Conservation (phyloP, 441 rosid species). For the Adansonia gregorii region DNA sequence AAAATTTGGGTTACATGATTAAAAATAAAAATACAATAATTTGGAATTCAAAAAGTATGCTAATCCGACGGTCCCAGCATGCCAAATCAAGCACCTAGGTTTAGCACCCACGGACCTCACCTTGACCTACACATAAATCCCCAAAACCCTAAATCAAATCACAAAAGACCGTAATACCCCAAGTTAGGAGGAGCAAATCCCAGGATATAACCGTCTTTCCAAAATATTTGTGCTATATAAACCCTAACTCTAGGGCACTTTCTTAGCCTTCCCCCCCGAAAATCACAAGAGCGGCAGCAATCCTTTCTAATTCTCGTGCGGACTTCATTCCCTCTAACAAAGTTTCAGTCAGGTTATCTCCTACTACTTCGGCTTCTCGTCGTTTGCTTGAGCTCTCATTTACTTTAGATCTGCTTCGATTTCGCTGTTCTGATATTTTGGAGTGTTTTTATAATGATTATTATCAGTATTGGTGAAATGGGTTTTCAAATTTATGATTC, state of each 20-base stretch:
- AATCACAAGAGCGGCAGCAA: background rate
- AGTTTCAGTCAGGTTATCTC: background rate
- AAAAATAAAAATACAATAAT: too few relatives aligned
- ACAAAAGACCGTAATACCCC: background rate
- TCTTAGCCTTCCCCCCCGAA: background rate
- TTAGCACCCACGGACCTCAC: background rate
- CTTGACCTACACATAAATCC: background rate
- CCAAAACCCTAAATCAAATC: background rate
- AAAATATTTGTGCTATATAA: background rate
- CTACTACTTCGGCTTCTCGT: background rate
- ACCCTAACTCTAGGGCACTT: conserved; percentile 13
- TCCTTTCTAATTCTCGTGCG: background rate
- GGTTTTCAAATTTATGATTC: background rate
- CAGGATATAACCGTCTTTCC: background rate
- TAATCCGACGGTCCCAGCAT: background rate
- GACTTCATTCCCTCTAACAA: background rate
- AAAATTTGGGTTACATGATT: background rate
- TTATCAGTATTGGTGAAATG: background rate
- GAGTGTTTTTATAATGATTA: background rate
- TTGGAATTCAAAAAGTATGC: background rate
- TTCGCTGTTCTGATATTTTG: too few relatives aligned
- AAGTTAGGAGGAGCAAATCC: background rate
- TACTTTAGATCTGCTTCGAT: too few relatives aligned
- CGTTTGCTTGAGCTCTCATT: too few relatives aligned
- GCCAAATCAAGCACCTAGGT: background rate